These are phyloP conservation scores for Apostasia shenzhenica DNA, from an alignment of 106 monocot species.

Conservation along the genomic window DNA sequence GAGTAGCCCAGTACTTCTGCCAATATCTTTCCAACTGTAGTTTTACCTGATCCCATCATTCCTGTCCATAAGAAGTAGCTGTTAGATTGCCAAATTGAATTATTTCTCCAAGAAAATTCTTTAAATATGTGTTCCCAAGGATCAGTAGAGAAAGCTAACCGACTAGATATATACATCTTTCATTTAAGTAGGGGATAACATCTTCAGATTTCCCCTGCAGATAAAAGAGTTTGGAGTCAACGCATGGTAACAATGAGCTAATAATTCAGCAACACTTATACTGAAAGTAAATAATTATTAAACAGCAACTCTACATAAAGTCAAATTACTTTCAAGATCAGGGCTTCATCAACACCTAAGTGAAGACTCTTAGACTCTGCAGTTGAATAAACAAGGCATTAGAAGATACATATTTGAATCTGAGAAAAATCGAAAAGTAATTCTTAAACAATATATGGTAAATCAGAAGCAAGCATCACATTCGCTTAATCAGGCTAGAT, in stretches of 20 bases:
- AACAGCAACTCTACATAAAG: background rate
- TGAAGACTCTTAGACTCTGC: slow-evolving; percentile 15
- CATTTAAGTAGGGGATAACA: slow-evolving; percentile 30
- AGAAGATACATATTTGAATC: background rate
- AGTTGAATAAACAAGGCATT: background rate
- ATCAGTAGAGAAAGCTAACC: slow-evolving; percentile 29
- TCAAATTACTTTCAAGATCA: slow-evolving; percentile 27
- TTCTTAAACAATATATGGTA: no score
- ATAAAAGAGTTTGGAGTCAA: slow-evolving; percentile 5
- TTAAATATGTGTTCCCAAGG: background rate
- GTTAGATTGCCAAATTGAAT: background rate
- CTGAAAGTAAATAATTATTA: background rate
- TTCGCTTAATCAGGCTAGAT: no score
- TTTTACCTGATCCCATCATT: slow-evolving; percentile 99
- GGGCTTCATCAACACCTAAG: slow-evolving; percentile 30
- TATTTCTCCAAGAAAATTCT: background rate
- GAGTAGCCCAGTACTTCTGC: slow-evolving; percentile 87
- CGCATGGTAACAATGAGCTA: background rate
- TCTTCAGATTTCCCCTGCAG: slow-evolving; percentile 49
- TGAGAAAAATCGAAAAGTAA: no score
- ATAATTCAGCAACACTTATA: background rate
- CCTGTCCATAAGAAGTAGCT: slow-evolving; percentile 28
- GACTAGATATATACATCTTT: slow-evolving; percentile 56
- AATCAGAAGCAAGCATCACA: no score
- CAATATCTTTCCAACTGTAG: slow-evolving; percentile 82